Base-by-base conservation (phyloP, 257 asterid genomes). In the Capsicum baccatum region DNA sequence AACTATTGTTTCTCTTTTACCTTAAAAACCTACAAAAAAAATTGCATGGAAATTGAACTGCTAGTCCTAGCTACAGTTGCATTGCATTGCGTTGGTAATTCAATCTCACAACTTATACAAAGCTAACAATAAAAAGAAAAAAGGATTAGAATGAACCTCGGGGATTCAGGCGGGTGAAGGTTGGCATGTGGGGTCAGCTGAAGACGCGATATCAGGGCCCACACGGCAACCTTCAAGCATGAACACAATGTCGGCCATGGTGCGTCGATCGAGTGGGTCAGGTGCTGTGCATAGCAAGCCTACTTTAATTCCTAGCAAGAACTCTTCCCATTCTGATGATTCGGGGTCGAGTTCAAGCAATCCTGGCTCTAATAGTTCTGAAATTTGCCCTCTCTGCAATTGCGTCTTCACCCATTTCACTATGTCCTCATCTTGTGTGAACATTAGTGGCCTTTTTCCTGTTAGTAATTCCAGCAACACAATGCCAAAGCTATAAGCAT, bases 291-390 rank as follows among this genome's bases (percentile, higher is more conserved):
- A 93, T 50, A 93, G 94, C 84, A 93, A 85, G 2, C 94, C 97
- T 7, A 93, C 97, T 86, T 93, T 93, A 44, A 93, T 93, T 35
- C 97, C 97, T 8, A 93, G 85, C 91, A 93, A 84, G 87, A 92
- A 93, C 74, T 93, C 97, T 82, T 93, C 97, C 96, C 97, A 93
- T 81, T 93, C 97, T 0, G 96, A 91, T 26, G 97, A 93, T 84
- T 93, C 97, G 3, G 97, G 96, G 83, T 93, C 97, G 0, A 93
- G 89, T 84, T 93, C 96, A 15, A 93, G 93, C 83, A 93, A 81
- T 12, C 97, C 94, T 0, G 97, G 97, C 73, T 93, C 97, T 19
- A 93, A 83, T 37, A 93, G 88, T 83, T 93, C 97, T 0, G 96
- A 84, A 35, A 93, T 88, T 83, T 93, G 97, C 48, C 97, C 96